Evolutionary conservation across 2,329 filamentous ascomycete species (phyloP).

Genomic region (Pseudocercospora vitis): DNA sequence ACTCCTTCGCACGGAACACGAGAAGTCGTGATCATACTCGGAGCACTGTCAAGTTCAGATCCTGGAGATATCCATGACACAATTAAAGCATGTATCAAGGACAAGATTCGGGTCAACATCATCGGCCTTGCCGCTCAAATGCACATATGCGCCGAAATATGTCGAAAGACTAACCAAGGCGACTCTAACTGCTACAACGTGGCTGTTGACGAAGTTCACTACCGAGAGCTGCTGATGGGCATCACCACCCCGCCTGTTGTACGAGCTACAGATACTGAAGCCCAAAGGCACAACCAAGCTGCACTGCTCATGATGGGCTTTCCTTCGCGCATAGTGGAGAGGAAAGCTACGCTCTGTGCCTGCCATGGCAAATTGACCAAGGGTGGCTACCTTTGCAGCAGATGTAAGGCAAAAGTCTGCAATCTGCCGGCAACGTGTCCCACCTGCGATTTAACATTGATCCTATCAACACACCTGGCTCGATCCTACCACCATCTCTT

Average conservation of each 20-base stretch:
- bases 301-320: slow-evolving; percentile 96
- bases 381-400: slow-evolving; percentile 87
- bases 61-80: slow-evolving; percentile 95
- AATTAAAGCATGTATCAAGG: slow-evolving; percentile 71
- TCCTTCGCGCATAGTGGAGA: slow-evolving; percentile 77
- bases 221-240: slow-evolving; percentile 82
- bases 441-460: slow-evolving; percentile 84
- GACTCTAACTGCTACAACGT: slow-evolving; percentile 76
- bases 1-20: slow-evolving; percentile 90
- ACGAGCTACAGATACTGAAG: slow-evolving; percentile 46
- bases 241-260: slow-evolving; percentile 88
- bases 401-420: slow-evolving; percentile 87
- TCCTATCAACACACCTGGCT: slow-evolving; percentile 88
- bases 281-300: slow-evolving; percentile 44
- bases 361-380: slow-evolving; percentile 81
- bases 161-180: slow-evolving; percentile 80
- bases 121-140: slow-evolving; percentile 90
- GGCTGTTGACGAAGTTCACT: slow-evolving; percentile 82
- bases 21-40: slow-evolving; percentile 89
- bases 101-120: slow-evolving; percentile 83
- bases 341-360: slow-evolving; percentile 74
- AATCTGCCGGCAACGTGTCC: slow-evolving; percentile 87
- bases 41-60: slow-evolving; percentile 84
- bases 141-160: slow-evolving; percentile 87
- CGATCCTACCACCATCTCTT: slow-evolving; percentile 94